Conservation (phyloP, 2,329 filamentous ascomycete species). For the Colletotrichum simmondsii region DNA sequence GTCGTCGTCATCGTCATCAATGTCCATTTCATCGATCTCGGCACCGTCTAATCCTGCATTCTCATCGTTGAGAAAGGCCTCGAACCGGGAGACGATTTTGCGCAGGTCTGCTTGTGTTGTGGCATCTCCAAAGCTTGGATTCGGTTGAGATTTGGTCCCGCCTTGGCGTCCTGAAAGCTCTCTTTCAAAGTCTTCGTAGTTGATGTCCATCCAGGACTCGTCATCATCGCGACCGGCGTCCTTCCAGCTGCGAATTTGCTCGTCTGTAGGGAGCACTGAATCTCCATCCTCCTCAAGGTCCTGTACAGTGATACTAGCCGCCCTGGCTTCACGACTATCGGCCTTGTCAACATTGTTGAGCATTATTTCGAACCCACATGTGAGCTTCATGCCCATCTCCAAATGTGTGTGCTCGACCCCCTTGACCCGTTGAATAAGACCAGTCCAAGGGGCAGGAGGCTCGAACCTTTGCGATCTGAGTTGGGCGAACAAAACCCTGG, state of each 20-base stretch:
- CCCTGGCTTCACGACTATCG: conserved; percentile 76
- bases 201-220: conserved; percentile 92
- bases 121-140: conserved; percentile 70
- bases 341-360: conserved; percentile 73
- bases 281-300: conserved; percentile 81
- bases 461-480: conserved; percentile 86
- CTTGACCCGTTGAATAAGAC: conserved; percentile 38
- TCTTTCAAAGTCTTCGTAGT: conserved; percentile 87
- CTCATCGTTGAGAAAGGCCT: conserved; percentile 89
- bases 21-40: conserved; percentile 77
- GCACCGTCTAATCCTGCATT: conserved; percentile 83
- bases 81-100: conserved; percentile 94
- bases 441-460: conserved; percentile 65
- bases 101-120: conserved; percentile 80
- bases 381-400: conserved; percentile 88
- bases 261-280: conserved; percentile 72
- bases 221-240: conserved; percentile 74
- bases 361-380: conserved; percentile 92
- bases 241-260: conserved; percentile 79
- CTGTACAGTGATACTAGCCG: conserved; percentile 80
- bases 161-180: conserved; percentile 68
- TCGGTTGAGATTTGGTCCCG: conserved; percentile 26
- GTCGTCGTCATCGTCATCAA: conserved; percentile 58
- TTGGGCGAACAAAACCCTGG: conserved; percentile 90
- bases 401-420: conserved; percentile 50